A percentile compares a stretch with the other conserved stretches of the same genome.
phyloP scores from a whole-genome alignment of 805 yeast species.

The Saturnispora diversa region DNA sequence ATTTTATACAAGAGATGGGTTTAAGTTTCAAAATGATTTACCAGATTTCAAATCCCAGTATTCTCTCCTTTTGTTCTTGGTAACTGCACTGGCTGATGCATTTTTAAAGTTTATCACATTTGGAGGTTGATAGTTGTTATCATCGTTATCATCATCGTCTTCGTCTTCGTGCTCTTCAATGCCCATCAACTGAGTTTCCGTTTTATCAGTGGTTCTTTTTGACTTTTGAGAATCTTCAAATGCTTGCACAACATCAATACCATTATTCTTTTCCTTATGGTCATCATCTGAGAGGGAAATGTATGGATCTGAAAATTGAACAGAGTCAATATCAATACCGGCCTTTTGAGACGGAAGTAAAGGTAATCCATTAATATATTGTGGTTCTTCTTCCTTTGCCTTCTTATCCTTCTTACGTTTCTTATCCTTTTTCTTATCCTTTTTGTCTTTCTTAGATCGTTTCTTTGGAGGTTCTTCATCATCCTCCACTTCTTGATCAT shows the following conservation, averaged over 20 bases:
- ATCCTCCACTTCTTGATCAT: slow-evolving; percentile 1
- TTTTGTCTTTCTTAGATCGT: slow-evolving; percentile 2
- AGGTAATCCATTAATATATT: slow-evolving; percentile 7
- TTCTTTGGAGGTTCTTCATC: neutral
- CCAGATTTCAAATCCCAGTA: slow-evolving; percentile 50
- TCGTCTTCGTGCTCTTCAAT: slow-evolving; percentile 17
- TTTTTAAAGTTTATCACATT: slow-evolving; percentile 18
- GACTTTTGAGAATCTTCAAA: slow-evolving; percentile 18
- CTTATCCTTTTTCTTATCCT: slow-evolving; percentile 6
- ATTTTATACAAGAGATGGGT: neutral
- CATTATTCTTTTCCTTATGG: slow-evolving; percentile 11
- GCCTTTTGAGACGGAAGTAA: slow-evolving; percentile 71
- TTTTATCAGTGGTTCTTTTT: slow-evolving; percentile 9
- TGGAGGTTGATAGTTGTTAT: slow-evolving; percentile 1
- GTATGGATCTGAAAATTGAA: slow-evolving; percentile 32
- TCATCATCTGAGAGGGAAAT: slow-evolving; percentile 28
- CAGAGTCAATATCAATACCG: slow-evolving; percentile 53
- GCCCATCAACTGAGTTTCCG: slow-evolving; percentile 24
- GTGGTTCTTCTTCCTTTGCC: neutral
- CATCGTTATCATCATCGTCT: slow-evolving; percentile 9
- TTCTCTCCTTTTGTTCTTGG: slow-evolving; percentile 66
- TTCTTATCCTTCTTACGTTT: neutral
- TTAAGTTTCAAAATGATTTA: slow-evolving; percentile 3
- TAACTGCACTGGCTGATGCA: slow-evolving; percentile 57
- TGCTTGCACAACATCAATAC: slow-evolving; percentile 14